Evolutionary conservation across 139 green algal species (phyloP).

Genomic region (Closterium sp.): DNA sequence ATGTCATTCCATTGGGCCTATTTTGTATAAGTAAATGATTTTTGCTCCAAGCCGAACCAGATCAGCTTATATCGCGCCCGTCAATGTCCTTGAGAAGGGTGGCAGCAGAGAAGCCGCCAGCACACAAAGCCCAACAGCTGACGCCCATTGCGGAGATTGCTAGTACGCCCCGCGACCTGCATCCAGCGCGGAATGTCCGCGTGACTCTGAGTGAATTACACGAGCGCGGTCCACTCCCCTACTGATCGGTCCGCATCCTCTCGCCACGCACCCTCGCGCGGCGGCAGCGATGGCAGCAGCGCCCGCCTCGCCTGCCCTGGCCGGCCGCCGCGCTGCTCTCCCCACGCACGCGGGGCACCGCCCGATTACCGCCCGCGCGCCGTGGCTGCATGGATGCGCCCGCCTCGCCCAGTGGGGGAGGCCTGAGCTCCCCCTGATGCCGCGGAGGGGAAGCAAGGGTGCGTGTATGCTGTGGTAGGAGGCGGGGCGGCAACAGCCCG

Average conservation of each 20-base stretch:
- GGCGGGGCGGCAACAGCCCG: background rate
- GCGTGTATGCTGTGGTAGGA: background rate
- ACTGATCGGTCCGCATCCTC: too few species aligned
- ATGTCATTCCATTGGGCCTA: too few species aligned
- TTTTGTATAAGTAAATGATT: too few species aligned
- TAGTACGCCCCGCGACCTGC: too few species aligned
- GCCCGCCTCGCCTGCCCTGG: background rate
- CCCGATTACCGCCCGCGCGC: background rate
- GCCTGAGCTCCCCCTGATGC: background rate
- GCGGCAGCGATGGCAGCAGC: background rate
- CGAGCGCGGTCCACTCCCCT: too few species aligned
- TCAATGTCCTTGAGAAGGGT: background rate
- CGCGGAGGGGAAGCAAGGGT: background rate
- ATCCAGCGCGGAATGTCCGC: too few species aligned
- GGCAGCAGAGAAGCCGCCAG: background rate
- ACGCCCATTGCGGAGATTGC: too few species aligned
- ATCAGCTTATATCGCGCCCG: background rate
- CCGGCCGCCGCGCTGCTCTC: background rate
- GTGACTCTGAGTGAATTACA: too few species aligned
- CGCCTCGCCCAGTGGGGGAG: background rate
- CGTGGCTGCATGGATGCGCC: background rate
- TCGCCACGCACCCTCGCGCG: background rate
- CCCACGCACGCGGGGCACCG: too few species aligned
- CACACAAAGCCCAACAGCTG: too few species aligned
- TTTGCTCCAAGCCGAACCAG: background rate